A percentile compares a stretch with the other conserved stretches of the same genome.
Conservation (phyloP, 2,329 filamentous ascomycete genomes). For the Bipolaris gigantea region DNA sequence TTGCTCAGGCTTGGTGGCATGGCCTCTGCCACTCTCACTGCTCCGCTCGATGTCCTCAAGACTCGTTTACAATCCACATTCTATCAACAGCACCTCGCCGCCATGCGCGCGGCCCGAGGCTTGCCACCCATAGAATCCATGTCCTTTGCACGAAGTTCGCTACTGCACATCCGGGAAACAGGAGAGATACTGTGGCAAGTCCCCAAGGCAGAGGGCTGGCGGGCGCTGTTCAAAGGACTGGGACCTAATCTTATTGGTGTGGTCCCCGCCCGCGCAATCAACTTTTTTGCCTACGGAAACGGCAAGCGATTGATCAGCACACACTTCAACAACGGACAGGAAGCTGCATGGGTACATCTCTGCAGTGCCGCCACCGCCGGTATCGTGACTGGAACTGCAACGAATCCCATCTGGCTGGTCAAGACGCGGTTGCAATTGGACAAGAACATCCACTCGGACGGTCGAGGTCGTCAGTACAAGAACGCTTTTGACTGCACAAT, state of each 20-base stretch:
- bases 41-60: constrained; percentile 90
- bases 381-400: constrained; percentile 83
- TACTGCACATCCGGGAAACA: constrained; percentile 81
- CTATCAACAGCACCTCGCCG: constrained; percentile 80
- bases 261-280: constrained; percentile 85
- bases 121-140: constrained; percentile 59
- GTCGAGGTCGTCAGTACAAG: constrained; percentile 70
- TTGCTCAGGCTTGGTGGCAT: constrained; percentile 77
- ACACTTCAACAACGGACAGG: constrained; percentile 69
- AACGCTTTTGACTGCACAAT: constrained; percentile 87
- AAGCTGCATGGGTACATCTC: constrained; percentile 77
- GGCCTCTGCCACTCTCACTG: constrained; percentile 89
- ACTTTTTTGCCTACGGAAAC: constrained; percentile 93
- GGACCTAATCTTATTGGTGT: constrained; percentile 89
- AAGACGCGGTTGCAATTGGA: constrained; percentile 93
- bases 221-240: constrained; percentile 89
- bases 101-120: constrained; percentile 63
- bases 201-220: constrained; percentile 77
- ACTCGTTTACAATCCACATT: constrained; percentile 93
- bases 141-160: constrained; percentile 65
- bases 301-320: constrained; percentile 80
- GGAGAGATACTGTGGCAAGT: constrained; percentile 82
- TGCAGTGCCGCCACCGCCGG: constrained; percentile 76
- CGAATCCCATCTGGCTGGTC: constrained; percentile 95
- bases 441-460: constrained; percentile 70